phyloP scores from a whole-genome alignment of 2,329 filamentous ascomycete species.

The Sordariomycetes sp. region DNA sequence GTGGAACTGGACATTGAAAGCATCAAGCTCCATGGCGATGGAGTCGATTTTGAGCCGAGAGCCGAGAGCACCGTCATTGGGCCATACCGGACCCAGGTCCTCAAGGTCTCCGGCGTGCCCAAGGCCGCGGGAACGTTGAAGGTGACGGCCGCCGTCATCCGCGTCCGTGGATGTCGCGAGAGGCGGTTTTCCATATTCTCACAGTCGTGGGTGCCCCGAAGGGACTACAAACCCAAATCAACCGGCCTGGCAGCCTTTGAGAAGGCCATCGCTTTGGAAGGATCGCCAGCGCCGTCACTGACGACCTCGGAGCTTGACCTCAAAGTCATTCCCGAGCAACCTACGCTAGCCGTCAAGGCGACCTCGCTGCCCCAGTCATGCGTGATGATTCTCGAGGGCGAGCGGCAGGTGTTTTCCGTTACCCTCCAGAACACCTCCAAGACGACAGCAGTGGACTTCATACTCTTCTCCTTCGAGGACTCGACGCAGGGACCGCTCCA shows the following conservation, averaged over 20 bases:
- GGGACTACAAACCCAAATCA: constrained; percentile 64
- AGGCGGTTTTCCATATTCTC: constrained; percentile 76
- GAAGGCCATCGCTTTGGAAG: constrained; percentile 25
- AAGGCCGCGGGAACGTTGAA: constrained; percentile 56
- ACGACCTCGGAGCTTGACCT: constrained; percentile 47
- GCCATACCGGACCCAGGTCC: constrained; percentile 71
- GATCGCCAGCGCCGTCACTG: constrained; percentile 26
- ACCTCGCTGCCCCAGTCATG: constrained; percentile 74
- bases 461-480: constrained; percentile 83
- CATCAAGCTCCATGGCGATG: constrained; percentile 63
- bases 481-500: constrained; percentile 73
- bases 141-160: constrained; percentile 69
- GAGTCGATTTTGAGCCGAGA: constrained; percentile 58
- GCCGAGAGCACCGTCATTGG: constrained; percentile 60
- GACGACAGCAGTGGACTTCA: constrained; percentile 65
- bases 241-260: constrained; percentile 55
- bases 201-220: constrained; percentile 61
- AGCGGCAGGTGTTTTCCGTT: constrained; percentile 65
- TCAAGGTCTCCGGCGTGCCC: constrained; percentile 61
- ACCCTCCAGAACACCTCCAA: constrained; percentile 68
- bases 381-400: constrained; percentile 88
- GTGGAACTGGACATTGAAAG: constrained; percentile 85
- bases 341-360: constrained; percentile 63
- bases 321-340: constrained; percentile 71
- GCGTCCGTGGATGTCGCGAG: constrained; percentile 71